These are phyloP conservation scores for Alternaria atra DNA, from an alignment of 2,329 filamentous ascomycete species.

Conservation along the genomic window DNA sequence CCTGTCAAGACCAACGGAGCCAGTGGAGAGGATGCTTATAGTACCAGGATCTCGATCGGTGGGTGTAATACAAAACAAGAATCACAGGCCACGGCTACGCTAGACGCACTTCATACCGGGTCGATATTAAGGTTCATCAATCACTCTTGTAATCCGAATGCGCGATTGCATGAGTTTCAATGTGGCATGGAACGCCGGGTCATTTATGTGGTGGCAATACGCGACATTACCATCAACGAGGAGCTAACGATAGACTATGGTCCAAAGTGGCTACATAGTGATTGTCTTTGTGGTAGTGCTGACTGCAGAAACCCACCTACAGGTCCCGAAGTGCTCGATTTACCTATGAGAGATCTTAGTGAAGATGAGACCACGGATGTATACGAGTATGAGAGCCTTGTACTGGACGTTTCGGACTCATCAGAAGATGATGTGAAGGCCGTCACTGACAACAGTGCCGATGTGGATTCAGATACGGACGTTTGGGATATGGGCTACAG, in stretches of 20 bases:
- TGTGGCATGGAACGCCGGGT: constrained; percentile 8
- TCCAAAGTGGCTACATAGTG: not conserved
- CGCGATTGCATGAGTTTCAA: not conserved
- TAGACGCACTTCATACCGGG: constrained; percentile 10
- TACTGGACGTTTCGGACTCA: not conserved
- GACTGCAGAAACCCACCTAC: constrained; percentile 6
- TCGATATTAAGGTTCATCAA: constrained; percentile 18
- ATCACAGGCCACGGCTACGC: not conserved
- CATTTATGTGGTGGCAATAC: not conserved
- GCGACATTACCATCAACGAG: constrained; percentile 1
- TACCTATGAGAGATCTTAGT: not conserved
- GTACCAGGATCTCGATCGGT: not conserved
- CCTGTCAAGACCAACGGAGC: not conserved
- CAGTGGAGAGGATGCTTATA: not conserved
- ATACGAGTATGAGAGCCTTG: not conserved
- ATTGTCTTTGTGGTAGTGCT: constrained; percentile 1
- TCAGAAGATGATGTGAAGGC: not conserved
- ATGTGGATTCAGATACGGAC: not conserved
- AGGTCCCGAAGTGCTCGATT: not conserved
- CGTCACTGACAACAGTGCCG: not conserved
- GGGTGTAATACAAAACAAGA: not conserved
- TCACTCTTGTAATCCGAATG: constrained; percentile 18
- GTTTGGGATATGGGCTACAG: not conserved
- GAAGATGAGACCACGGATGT: not conserved
- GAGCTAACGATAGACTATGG: constrained; percentile 24